Conservation (phyloP, 371 early-diverging fungal species). For the Actinomortierella ambigua region DNA sequence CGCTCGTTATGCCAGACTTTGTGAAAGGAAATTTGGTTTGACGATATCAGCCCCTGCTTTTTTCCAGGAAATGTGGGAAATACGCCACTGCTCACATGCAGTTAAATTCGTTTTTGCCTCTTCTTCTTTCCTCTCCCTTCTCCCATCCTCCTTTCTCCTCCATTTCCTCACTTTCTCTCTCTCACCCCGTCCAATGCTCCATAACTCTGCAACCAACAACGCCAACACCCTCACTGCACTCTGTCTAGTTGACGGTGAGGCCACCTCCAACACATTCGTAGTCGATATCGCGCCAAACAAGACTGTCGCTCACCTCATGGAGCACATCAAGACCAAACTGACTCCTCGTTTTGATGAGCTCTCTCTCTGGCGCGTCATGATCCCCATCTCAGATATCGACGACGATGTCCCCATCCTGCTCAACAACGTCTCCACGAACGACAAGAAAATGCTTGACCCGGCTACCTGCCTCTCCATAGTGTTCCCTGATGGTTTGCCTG, state of each 20-base stretch:
- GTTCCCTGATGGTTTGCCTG: slow-evolving; percentile 4
- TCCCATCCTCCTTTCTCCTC: too few species aligned
- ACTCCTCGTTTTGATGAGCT: background rate
- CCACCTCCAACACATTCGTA: slow-evolving; percentile 5
- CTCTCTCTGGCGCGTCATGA: slow-evolving; percentile 9
- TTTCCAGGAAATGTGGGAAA: too few species aligned
- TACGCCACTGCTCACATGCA: too few species aligned
- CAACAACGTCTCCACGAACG: background rate
- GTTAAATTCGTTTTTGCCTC: too few species aligned
- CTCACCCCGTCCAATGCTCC: background rate
- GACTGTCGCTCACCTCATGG: slow-evolving; percentile 13
- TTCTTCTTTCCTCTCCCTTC: too few species aligned
- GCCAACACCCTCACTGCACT: background rate
- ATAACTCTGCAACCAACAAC: slow-evolving; percentile 4
- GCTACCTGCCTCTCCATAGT: slow-evolving; percentile 13
- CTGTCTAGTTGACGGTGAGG: slow-evolving; percentile 16
- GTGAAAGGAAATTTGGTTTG: too few species aligned
- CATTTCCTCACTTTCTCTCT: too few species aligned
- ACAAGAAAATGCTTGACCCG: slow-evolving; percentile 8
- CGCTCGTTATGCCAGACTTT: too few species aligned
- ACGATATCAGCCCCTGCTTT: too few species aligned
- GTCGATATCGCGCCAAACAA: slow-evolving; percentile 6
- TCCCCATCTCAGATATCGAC: background rate
- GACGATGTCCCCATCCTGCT: slow-evolving; percentile 10
- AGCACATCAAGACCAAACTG: slow-evolving; percentile 10